Evolutionary conservation across 495 filamentous ascomycete species (phyloP), one percentile per base, ranked within the genome.

Genomic region (Tuber umbilicatum): DNA sequence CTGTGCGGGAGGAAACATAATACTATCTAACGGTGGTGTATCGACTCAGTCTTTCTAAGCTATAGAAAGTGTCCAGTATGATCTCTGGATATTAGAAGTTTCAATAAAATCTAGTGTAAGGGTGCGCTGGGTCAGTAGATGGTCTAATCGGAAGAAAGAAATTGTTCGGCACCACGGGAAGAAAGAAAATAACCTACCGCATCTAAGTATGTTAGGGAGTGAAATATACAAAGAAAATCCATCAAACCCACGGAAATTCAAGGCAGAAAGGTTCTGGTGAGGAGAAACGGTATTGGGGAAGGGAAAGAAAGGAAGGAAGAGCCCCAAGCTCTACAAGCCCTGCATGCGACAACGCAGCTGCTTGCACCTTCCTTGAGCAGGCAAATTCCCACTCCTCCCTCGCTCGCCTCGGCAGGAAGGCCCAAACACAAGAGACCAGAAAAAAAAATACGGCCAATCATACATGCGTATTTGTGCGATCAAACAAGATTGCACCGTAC

Each of bases 1-100:
- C 69, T 74, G 77, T 23, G 72, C 47, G 10, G 72, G 75, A 12
- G 76, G 77, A 55, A 72, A 79, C 73, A 74, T 74, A n/a, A n/a
- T n/a, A n/a, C n/a, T n/a, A 21, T 38, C 40, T 16, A 55, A 55
- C 41, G 31, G 14, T 31, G 19, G 31, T 64, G 35, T 64, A 31
- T 64, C 12, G 31, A 35, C 16, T 6, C n/a, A 35, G 55, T 14
- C 27, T 35, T 60, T 60, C n/a, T 27, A 21, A 60, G 50, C 27
- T 64, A 64, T 31, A 64, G 31, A 17, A 64, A 64, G 55, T 64
- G 55, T 5, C 55, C 27, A 64, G 55, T 35, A 27, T 64, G 7
- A 60, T 60, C 27, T 64, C 55, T 64, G 35, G 55, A 64, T 64
- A 19, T 64, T 64, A 27, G 14, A 64, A 64, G 35, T 0, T 35